Base-by-base conservation (phyloP, 169 alveolate species). In the Neospora caninum region DNA sequence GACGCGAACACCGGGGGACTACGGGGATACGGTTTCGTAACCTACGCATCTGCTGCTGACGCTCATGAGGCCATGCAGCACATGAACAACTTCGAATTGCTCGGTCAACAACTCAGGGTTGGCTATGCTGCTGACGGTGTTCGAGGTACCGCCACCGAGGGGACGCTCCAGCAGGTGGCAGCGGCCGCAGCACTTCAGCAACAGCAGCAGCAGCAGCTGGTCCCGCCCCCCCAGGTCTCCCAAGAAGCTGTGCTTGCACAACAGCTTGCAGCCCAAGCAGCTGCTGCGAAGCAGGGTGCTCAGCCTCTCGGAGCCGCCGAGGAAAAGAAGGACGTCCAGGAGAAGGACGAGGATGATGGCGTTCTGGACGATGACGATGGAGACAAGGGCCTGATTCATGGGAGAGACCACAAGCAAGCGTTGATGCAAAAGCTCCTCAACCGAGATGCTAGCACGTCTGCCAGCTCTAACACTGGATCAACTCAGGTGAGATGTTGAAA, bases 51-150 rank as follows among this genome's bases (percentile, higher is more conserved):
- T 86, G 97, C 98, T 16, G 97, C 98, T 39, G 99, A 99, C 94
- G 99, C 99, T 22, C 98, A 97, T 95, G 99, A 98, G 84, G 99
- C 99, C 45, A 97, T 98, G 94, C 97, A 97, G 80, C 98, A 98
- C 78, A 98, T 99, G 99, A 98, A 99, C 93, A 99, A 99, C 67
- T 98, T 98, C 96, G 99, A 98, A 87, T 96, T 99, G n/a, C 98
- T 97, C 41, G 99, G 99, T 22, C 97, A 97, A 95, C 97, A 97
- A 91, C 96, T 99, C 49, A 97, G 98, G 53, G 99, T 98, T 20
- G 96, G 98, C 25, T 95, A 94, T 82, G 97, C 98, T 22, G 95
- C 96, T 38, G 98, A 96, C 86, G 94, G 94, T 31, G 94, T 92
- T 58, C 69, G 94, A 43, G 94, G 94, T 10, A 58, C 80, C 20